Conservation (phyloP, 1,284 basidiomycete genomes). For the Pyrrhoderma lamaoense region DNA sequence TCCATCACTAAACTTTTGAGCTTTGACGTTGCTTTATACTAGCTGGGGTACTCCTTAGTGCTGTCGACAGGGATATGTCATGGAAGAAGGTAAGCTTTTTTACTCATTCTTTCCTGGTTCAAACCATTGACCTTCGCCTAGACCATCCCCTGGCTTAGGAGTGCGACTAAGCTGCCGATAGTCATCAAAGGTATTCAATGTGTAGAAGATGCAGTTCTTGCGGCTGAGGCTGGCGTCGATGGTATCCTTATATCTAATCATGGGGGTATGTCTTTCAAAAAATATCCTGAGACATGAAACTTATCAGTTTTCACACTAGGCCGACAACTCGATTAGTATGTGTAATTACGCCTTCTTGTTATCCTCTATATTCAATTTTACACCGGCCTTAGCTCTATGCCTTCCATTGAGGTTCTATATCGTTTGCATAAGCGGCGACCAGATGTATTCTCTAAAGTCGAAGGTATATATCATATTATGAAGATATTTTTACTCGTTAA, state of each 20-base stretch:
- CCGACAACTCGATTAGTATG: slow-evolving; percentile 77
- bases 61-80: slow-evolving; percentile 65
- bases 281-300: slow-evolving; percentile 21
- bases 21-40: slow-evolving; percentile 20
- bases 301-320: slow-evolving; percentile 32
- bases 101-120: background rate
- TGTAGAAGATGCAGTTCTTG: slow-evolving; percentile 81
- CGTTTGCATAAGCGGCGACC: slow-evolving; percentile 65
- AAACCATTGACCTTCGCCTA: slow-evolving; percentile 20
- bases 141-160: slow-evolving; percentile 77
- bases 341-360: background rate
- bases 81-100: slow-evolving; percentile 47
- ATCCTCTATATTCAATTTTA: background rate
- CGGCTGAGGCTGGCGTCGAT: slow-evolving; percentile 80
- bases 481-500: background rate
- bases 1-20: too few species aligned
- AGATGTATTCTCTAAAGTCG: slow-evolving; percentile 64
- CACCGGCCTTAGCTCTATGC: slow-evolving; percentile 46
- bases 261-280: slow-evolving; percentile 52
- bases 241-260: slow-evolving; percentile 91
- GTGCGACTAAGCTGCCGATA: slow-evolving; percentile 71
- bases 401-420: slow-evolving; percentile 71
- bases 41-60: slow-evolving; percentile 54
- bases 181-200: slow-evolving; percentile 83
- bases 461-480: slow-evolving; percentile 42